These are phyloP conservation scores for Gentiana macrophylla DNA, from an alignment of 257 asterid genomes.

Conservation along the genomic window DNA sequence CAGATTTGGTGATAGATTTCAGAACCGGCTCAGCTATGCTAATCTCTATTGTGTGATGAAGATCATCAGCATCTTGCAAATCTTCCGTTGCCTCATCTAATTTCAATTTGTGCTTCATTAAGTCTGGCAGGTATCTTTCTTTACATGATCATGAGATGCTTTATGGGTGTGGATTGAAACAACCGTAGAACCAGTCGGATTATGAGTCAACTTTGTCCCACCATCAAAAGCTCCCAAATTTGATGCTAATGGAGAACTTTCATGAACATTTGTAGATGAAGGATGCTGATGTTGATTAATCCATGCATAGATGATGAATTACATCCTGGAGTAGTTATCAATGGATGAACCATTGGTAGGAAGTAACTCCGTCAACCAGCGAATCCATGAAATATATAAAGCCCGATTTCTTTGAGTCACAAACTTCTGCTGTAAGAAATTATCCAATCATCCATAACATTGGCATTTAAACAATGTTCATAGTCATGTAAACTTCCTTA, in stretches of 20 bases:
- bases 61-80: conserved; percentile 10
- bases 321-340: conserved; percentile 23
- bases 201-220: conserved; percentile 21
- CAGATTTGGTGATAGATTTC: conserved; percentile 10
- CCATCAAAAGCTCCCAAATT: conserved; percentile 20
- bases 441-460: conserved; percentile 14
- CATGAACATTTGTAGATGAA: conserved; percentile 32
- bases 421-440: conserved; percentile 12
- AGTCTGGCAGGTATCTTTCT: conserved; percentile 12
- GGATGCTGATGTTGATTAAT: conserved; percentile 46
- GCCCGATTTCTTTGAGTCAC: conserved; percentile 23
- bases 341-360: conserved; percentile 40
- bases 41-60: conserved; percentile 19
- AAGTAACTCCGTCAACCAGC: conserved; percentile 51
- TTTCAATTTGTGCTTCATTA: conserved; percentile 4
- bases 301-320: conserved; percentile 25
- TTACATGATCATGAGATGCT: conserved; percentile 19
- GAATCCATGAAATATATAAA: conserved; percentile 44
- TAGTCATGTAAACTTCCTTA: background rate
- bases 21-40: conserved; percentile 7
- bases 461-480: background rate
- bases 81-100: conserved; percentile 19
- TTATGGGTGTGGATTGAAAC: conserved; percentile 31
- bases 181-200: conserved; percentile 22
- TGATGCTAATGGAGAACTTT: conserved; percentile 37